Evolutionary conservation across 2,329 filamentous ascomycete species (phyloP).

Genomic region (Fusarium subglutinans): DNA sequence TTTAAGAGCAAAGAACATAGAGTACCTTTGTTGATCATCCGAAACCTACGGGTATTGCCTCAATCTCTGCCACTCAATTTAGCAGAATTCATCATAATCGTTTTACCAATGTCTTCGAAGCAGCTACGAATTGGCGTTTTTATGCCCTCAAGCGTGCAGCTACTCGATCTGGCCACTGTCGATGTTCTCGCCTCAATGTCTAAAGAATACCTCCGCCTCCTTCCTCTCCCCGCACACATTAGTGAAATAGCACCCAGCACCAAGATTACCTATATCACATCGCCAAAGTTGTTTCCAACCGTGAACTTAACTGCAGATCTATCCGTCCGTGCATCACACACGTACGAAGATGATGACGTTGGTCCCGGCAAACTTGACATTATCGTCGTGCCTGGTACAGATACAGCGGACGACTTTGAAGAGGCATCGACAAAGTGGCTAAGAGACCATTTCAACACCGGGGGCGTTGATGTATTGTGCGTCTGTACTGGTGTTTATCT

Average conservation of each 20-base stretch:
- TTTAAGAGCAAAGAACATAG: neutral
- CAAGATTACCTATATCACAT: conserved; percentile 58
- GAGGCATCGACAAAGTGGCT: conserved; percentile 55
- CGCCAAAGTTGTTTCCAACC: conserved; percentile 46
- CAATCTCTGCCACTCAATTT: neutral
- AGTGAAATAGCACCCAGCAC: conserved; percentile 54
- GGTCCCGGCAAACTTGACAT: conserved; percentile 62
- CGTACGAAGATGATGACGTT: conserved; percentile 56
- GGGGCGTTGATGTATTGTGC: conserved; percentile 58
- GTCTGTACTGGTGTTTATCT: conserved; percentile 62
- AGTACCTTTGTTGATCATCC: neutral
- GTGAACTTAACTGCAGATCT: conserved; percentile 55
- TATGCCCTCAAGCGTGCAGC: conserved; percentile 56
- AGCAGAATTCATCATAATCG: neutral
- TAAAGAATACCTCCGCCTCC: conserved; percentile 53
- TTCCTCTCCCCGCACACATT: conserved; percentile 50
- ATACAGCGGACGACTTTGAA: conserved; percentile 49
- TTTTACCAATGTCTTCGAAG: conserved; percentile 24
- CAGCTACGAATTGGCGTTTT: conserved; percentile 60
- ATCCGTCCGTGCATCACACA: conserved; percentile 53
- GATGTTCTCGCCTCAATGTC: conserved; percentile 60
- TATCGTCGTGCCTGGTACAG: conserved; percentile 60
- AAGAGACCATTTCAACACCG: conserved; percentile 49
- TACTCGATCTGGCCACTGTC: conserved; percentile 61
- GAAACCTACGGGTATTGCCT: neutral